Evolutionary conservation across 306 rosid species (phyloP).

Genomic region (Luffa aegyptiaca): DNA sequence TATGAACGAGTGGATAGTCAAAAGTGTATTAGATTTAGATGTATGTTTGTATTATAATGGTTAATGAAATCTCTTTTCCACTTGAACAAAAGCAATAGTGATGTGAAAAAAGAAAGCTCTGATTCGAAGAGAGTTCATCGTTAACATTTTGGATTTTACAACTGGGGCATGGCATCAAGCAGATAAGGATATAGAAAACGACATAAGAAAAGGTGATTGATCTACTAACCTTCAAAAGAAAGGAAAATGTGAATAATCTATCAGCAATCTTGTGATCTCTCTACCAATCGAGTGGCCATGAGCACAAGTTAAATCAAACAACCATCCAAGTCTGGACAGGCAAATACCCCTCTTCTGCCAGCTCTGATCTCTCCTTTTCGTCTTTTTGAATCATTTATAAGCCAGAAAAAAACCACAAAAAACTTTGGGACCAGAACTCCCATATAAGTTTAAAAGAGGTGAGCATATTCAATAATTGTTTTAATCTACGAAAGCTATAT

Average conservation of each 20-base stretch:
- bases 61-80: neutral
- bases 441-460: slow-evolving; percentile 1
- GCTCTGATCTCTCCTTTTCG: slow-evolving; percentile 17
- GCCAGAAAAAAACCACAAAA: slow-evolving; percentile 21
- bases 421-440: neutral
- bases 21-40: neutral
- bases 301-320: neutral
- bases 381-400: slow-evolving; percentile 6
- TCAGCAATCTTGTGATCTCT: neutral
- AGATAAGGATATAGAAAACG: slow-evolving; percentile 1
- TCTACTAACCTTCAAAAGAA: neutral
- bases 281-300: slow-evolving; percentile 2
- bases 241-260: neutral
- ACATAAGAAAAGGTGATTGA: neutral
- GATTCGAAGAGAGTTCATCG: slow-evolving; percentile 1
- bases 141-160: neutral
- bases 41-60: neutral
- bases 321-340: slow-evolving; percentile 14
- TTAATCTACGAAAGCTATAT: neutral
- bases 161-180: neutral
- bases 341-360: slow-evolving; percentile 25
- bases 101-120: neutral
- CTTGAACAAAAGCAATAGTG: neutral
- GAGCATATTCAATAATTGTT: slow-evolving; percentile 14
- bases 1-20: neutral